Evolutionary conservation across 768 basidiomycete species (phyloP), one percentile per base, ranked within the genome.

Genomic region (Neoboletus subvelutipes): DNA sequence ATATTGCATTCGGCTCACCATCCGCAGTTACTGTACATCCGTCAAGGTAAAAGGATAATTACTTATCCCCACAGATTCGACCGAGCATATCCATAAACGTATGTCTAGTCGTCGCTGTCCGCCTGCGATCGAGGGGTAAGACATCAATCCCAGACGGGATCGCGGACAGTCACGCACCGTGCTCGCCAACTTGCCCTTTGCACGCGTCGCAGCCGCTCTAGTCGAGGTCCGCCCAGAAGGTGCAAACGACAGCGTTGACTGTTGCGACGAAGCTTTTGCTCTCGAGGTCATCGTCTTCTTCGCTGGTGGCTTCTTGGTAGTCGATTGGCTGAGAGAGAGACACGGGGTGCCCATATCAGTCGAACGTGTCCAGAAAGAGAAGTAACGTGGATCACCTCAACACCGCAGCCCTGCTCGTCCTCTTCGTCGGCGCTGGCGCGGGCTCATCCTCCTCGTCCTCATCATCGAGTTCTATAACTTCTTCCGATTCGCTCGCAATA

Each of bases 141-240:
- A 9, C 11, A 12, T 29, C 6, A 43, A 20, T 48, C 34, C 5
- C 10, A 8, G 3, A 46, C 9, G 12, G 40, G n/a, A 28, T 36
- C 41, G 13, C 8, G 13, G 13, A 24, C 17, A 13, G 29, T 46
- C 50, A 71, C 77, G 57, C 49, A 81, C 79, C 52, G 69, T 67
- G 37, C 64, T 73, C 4, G 83, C 80, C 72, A 88, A 81, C 71
- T 75, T 89, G 42, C 81, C 80, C 64, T 78, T 82, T 11, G 90
- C 87, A 63, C 77, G 84, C 18, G 83, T 77, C 8, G 90, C 90
- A 15, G 90, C 90, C 0, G 87, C 80, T 51, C 90, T 73, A 1
- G 84, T 83, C 17, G 84, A 80, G 34, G 63, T 70, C 9, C 85
- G 75, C 8, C 81, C 80, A 31, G 79, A 77, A 11, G 88, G 84